phyloP scores from a whole-genome alignment of 2,329 filamentous ascomycete species.

The Basipetospora sp. region DNA sequence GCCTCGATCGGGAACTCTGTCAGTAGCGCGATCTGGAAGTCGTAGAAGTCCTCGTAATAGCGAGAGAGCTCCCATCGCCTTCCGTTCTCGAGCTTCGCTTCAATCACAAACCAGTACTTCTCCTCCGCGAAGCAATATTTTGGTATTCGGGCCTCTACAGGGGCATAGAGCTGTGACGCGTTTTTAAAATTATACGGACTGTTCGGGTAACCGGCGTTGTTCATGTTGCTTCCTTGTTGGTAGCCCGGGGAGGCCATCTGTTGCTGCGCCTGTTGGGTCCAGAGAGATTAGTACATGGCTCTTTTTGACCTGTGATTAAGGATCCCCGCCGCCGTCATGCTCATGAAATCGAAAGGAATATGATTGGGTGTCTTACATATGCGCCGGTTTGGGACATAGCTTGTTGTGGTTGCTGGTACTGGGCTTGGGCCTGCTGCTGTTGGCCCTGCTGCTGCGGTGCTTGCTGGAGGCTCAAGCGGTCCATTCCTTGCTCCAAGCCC shows the following conservation, averaged over 20 bases:
- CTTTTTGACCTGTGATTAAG: too few relatives aligned
- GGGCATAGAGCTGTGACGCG: slow-evolving; percentile 50
- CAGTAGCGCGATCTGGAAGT: slow-evolving; percentile 89
- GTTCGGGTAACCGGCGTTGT: background rate
- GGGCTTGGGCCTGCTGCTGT: slow-evolving; percentile 2
- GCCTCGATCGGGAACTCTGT: slow-evolving; percentile 87
- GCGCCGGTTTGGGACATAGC: background rate
- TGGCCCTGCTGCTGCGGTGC: slow-evolving; percentile 11
- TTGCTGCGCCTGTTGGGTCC: too few relatives aligned
- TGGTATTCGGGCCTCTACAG: slow-evolving; percentile 71
- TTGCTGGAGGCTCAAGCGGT: slow-evolving; percentile 19
- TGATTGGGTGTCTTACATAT: slow-evolving; percentile 2
- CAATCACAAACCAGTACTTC: slow-evolving; percentile 97
- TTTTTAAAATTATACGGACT: slow-evolving; percentile 18
- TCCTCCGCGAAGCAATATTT: slow-evolving; percentile 92
- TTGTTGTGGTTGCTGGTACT: slow-evolving; percentile 3
- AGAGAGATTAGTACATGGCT: too few relatives aligned
- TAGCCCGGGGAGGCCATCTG: slow-evolving; percentile 15
- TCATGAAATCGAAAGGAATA: too few relatives aligned
- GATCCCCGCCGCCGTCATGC: too few relatives aligned
- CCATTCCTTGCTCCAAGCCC: slow-evolving; percentile 50
- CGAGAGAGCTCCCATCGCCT: slow-evolving; percentile 83
- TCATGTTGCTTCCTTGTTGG: background rate
- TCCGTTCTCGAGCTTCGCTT: slow-evolving; percentile 78
- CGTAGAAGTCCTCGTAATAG: slow-evolving; percentile 97